Evolutionary conservation across 352 stramenopile species (phyloP).

Genomic region (Phytophthora foliorum): DNA sequence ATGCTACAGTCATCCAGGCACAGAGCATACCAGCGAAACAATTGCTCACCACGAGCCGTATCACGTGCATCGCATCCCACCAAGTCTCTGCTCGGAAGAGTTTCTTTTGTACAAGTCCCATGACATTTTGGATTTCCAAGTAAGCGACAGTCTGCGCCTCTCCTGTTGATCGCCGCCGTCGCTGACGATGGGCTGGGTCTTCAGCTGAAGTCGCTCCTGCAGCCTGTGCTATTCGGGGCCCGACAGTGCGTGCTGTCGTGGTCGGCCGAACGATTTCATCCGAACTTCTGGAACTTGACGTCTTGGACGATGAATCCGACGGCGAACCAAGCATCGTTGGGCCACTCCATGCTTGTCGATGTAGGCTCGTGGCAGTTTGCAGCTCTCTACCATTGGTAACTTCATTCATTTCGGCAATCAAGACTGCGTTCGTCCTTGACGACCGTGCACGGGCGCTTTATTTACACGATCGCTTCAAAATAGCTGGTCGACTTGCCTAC

Average conservation of each 20-base stretch:
- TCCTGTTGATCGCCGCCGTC: constrained; percentile 4
- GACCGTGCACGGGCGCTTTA: background rate
- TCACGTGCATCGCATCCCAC: constrained; percentile 40
- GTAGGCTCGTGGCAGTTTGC: background rate
- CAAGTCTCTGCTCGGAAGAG: constrained; percentile 39
- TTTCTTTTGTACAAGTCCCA: constrained; percentile 44
- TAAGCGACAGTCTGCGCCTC: constrained; percentile 15
- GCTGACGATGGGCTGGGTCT: background rate
- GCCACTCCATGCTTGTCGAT: constrained; percentile 9
- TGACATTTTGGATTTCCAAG: constrained; percentile 37
- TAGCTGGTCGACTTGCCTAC: background rate
- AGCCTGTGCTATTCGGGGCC: constrained; percentile 2
- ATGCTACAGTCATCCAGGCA: constrained; percentile 24
- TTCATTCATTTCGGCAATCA: constrained; percentile 3
- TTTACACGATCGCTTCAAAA: background rate
- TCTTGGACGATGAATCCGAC: background rate
- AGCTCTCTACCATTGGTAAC: background rate
- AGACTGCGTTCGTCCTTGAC: background rate
- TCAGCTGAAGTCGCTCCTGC: background rate
- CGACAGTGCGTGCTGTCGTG: background rate
- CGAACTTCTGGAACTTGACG: background rate
- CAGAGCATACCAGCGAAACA: constrained; percentile 31
- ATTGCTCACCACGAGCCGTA: constrained; percentile 47
- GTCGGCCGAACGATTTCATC: background rate
- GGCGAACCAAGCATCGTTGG: background rate